These are phyloP conservation scores for Hibiscus syriacus DNA, from an alignment of 345 rosid genomes.

Conservation along the genomic window DNA sequence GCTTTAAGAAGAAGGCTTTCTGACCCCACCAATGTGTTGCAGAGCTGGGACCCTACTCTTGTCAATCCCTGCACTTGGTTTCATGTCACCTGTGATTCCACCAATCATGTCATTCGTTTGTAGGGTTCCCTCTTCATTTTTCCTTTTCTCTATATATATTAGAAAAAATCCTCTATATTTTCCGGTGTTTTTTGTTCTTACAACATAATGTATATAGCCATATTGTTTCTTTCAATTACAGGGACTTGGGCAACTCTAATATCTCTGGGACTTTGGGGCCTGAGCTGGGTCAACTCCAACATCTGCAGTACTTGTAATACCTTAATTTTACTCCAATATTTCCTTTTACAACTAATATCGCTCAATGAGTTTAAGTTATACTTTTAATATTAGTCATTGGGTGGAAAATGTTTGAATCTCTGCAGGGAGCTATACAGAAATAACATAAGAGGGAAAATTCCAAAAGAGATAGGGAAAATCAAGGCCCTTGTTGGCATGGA, in stretches of 20 bases:
- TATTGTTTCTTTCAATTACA: slow-evolving; percentile 18
- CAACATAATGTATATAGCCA: neutral
- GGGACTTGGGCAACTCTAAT: slow-evolving; percentile 66
- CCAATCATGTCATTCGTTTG: slow-evolving; percentile 58
- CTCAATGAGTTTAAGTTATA: too few relatives aligned
- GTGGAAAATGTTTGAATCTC: slow-evolving; percentile 6
- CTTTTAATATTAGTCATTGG: neutral
- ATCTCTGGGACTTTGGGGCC: slow-evolving; percentile 65
- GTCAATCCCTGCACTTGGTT: slow-evolving; percentile 94
- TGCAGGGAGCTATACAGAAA: slow-evolving; percentile 66
- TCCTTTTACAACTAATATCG: too few relatives aligned
- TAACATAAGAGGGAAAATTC: slow-evolving; percentile 40
- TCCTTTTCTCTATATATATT: too few relatives aligned
- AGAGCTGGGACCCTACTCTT: slow-evolving; percentile 89
- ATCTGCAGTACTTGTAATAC: slow-evolving; percentile 58
- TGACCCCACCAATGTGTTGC: slow-evolving; percentile 66
- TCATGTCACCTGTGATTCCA: slow-evolving; percentile 67
- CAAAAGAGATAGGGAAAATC: slow-evolving; percentile 51
- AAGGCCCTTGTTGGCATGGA: slow-evolving; percentile 56
- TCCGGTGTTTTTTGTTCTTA: neutral
- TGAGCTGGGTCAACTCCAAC: slow-evolving; percentile 55
- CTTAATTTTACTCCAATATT: too few relatives aligned
- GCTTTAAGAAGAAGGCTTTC: slow-evolving; percentile 50
- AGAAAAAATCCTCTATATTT: neutral
- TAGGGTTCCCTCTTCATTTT: slow-evolving; percentile 15